Conservation (phyloP, 306 rosid species). For the Ceratonia siliqua region DNA sequence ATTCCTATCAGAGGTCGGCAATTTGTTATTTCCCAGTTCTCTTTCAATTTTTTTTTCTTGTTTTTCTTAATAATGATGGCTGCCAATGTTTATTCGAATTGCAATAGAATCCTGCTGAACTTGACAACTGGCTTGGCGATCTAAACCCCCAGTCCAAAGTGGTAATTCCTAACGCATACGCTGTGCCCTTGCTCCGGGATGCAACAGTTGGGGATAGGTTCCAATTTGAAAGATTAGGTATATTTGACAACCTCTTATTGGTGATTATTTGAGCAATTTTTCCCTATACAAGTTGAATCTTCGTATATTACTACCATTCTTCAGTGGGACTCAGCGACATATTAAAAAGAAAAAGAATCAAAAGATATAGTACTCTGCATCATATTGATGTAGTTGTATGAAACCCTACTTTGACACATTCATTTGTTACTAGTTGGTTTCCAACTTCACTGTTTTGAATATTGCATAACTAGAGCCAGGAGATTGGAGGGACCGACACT, state of each 20-base stretch:
- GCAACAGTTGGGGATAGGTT: constrained; percentile 72
- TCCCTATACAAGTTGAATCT: neutral
- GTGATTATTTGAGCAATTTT: no score
- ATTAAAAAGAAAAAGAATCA: neutral
- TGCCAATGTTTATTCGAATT: constrained; percentile 5
- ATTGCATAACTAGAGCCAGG: neutral
- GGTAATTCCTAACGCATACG: constrained; percentile 65
- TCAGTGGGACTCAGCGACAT: neutral
- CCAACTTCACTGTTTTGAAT: neutral
- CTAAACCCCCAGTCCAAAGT: constrained; percentile 76
- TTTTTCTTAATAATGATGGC: constrained; percentile 22
- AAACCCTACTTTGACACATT: constrained; percentile 8
- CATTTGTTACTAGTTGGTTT: neutral
- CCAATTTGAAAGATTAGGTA: constrained; percentile 98
- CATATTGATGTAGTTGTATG: neutral
- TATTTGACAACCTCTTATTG: constrained; percentile 22
- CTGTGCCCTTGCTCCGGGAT: constrained; percentile 51
- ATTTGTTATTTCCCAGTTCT: neutral
- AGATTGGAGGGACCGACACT: neutral
- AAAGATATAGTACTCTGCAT: neutral
- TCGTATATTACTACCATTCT: neutral
- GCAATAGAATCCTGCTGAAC: constrained; percentile 90
- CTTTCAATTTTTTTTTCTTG: neutral
- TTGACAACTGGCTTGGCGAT: constrained; percentile 90
- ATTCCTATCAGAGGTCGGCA: constrained; percentile 82